Evolutionary conservation across 768 basidiomycete genomes (phyloP).

Genomic region (Tricholoma flavovirens): DNA sequence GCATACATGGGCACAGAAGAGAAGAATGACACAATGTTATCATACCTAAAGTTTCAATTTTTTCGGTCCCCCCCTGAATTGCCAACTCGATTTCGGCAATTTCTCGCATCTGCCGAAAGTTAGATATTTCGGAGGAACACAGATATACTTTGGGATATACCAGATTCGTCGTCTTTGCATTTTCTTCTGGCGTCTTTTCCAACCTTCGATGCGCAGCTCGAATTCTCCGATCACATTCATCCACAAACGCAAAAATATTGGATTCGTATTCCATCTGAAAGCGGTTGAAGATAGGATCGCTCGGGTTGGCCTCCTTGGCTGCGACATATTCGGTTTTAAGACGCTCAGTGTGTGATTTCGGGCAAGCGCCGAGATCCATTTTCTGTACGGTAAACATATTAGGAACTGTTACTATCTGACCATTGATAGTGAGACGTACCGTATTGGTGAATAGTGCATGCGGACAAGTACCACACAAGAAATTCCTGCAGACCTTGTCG

Average conservation of each 20-base stretch:
- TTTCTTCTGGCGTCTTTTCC: conserved; percentile 99
- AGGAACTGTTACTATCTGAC: conserved; percentile 1
- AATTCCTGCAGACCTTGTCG: conserved; percentile 98
- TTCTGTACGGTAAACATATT: conserved; percentile 48
- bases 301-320: conserved; percentile 69
- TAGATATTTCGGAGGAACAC: neutral
- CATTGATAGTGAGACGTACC: conserved; percentile 41
- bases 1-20: conserved; percentile 9
- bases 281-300: conserved; percentile 73
- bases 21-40: conserved; percentile 13
- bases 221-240: conserved; percentile 97
- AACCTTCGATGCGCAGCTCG: conserved; percentile 87
- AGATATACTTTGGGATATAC: conserved; percentile 35
- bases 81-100: conserved; percentile 99
- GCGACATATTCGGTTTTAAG: conserved; percentile 86
- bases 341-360: conserved; percentile 92
- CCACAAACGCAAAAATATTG: conserved; percentile 93
- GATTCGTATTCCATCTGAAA: conserved; percentile 96
- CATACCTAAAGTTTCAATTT: conserved; percentile 89
- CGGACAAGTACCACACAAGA: conserved; percentile 97
- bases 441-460: conserved; percentile 98
- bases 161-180: conserved; percentile 96
- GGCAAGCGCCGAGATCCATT: conserved; percentile 99
- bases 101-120: conserved; percentile 77
- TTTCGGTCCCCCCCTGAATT: conserved; percentile 97